A percentile compares a stretch with the other conserved stretches of the same genome.
phyloP scores from a whole-genome alignment of 2,329 filamentous ascomycete species.

The Claviceps citrina region DNA sequence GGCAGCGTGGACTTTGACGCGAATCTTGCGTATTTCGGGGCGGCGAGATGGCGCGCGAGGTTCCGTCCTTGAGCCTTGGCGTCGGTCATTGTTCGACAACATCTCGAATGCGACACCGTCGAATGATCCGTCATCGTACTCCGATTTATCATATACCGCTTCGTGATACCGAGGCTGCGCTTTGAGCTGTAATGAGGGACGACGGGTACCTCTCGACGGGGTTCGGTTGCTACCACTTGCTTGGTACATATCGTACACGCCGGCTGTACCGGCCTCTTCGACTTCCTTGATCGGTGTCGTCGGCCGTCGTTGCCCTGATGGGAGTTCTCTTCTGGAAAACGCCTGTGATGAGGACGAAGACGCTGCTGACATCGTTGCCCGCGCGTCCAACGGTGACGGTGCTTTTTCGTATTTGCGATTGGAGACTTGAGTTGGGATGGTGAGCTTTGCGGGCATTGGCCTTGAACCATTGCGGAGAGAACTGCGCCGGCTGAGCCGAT shows the following conservation, averaged over 20 bases:
- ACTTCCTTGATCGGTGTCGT: slow-evolving; percentile 29
- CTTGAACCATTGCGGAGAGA: slow-evolving; percentile 49
- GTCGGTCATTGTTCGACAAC: slow-evolving; percentile 39
- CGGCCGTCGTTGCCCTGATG: slow-evolving; percentile 15
- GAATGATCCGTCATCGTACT: slow-evolving; percentile 53
- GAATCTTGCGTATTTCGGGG: slow-evolving; percentile 59
- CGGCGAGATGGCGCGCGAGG: slow-evolving; percentile 41
- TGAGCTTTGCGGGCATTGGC: slow-evolving; percentile 46
- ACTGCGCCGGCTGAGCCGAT: slow-evolving; percentile 46
- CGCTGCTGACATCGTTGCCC: slow-evolving; percentile 25
- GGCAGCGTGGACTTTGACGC: slow-evolving; percentile 81
- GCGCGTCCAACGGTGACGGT: slow-evolving; percentile 27
- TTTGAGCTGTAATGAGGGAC: slow-evolving; percentile 15
- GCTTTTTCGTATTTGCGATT: slow-evolving; percentile 41
- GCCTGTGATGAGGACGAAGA: slow-evolving; percentile 31
- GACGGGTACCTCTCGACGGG: slow-evolving; percentile 20
- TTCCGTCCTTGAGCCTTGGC: slow-evolving; percentile 30
- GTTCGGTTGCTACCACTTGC: slow-evolving; percentile 24
- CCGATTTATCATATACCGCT: slow-evolving; percentile 66
- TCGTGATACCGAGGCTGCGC: slow-evolving; percentile 52
- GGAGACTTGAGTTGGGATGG: slow-evolving; percentile 40
- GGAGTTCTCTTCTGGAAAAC: slow-evolving; percentile 25
- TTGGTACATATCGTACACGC: slow-evolving; percentile 51
- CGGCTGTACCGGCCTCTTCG: slow-evolving; percentile 49
- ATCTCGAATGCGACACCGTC: slow-evolving; percentile 73